Percentiles rank a stretch among this genome's conserved stretches.
phyloP scores from a whole-genome alignment of 1,139 yeast genomes.

The Kazachstania sp. region DNA sequence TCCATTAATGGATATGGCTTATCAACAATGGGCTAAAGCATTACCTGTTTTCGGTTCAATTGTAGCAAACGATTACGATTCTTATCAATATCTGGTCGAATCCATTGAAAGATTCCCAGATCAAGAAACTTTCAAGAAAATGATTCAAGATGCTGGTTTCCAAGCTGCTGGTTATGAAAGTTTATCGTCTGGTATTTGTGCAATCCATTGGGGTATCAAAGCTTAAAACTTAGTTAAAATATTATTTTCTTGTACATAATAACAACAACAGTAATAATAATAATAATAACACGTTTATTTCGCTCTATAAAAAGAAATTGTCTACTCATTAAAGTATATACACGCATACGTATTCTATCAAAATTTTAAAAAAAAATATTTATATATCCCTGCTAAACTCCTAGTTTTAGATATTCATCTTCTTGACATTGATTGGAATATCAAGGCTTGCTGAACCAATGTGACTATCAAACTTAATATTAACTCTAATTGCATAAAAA shows the following conservation, averaged over 20 bases:
- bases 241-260: constrained; percentile 1
- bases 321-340: neutral
- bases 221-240: too few species aligned
- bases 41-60: constrained; percentile 94
- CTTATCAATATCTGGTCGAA: constrained; percentile 92
- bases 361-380: neutral
- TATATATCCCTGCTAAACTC: neutral
- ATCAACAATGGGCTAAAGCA: constrained; percentile 80
- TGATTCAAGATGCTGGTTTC: constrained; percentile 95
- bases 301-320: too few species aligned
- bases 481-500: constrained; percentile 37
- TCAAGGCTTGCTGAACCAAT: constrained; percentile 28
- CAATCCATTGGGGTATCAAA: constrained; percentile 93
- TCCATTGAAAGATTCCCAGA: constrained; percentile 85
- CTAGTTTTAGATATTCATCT: constrained; percentile 3
- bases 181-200: constrained; percentile 92
- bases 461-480: constrained; percentile 29
- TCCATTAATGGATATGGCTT: constrained; percentile 60
- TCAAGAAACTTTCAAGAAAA: constrained; percentile 80
- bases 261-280: too few species aligned
- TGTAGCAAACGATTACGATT: constrained; percentile 88
- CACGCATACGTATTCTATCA: neutral
- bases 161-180: constrained; percentile 90
- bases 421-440: constrained; percentile 34
- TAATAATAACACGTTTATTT: neutral